Percentiles rank a stretch among this genome's conserved stretches.
These are phyloP conservation scores for Williopsis jadinii DNA, from an alignment of 1,139 yeast species.

Conservation along the genomic window DNA sequence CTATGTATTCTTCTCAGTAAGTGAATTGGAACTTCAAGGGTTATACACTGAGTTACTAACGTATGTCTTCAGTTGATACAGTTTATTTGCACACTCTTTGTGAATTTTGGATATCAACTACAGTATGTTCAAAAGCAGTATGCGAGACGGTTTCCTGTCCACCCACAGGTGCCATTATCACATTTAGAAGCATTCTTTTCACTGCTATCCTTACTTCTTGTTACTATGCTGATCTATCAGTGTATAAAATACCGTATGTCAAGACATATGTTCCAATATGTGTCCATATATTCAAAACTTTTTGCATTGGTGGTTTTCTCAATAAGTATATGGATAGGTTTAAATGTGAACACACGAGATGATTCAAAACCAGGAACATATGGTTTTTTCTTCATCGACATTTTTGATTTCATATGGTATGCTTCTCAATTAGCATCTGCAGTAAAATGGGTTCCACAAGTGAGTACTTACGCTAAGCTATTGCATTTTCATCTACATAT, in stretches of 20 bases:
- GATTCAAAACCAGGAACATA: constrained; percentile 21
- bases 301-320: background rate
- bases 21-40: no score
- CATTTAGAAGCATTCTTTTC: background rate
- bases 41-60: no score
- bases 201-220: background rate
- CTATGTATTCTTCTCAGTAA: background rate
- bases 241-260: constrained; percentile 4
- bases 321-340: constrained; percentile 2
- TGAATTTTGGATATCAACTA: constrained; percentile 4
- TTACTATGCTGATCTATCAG: background rate
- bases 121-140: constrained; percentile 6
- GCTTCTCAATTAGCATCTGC: constrained; percentile 17
- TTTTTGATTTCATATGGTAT: constrained; percentile 26
- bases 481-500: no score
- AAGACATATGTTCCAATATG: constrained; percentile 10
- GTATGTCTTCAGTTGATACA: constrained; percentile 4
- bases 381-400: constrained; percentile 27
- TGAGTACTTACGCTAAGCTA: constrained; percentile 1
- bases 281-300: constrained; percentile 1
- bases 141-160: constrained; percentile 10
- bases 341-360: constrained; percentile 7
- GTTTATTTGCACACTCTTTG: background rate
- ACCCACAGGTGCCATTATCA: constrained; percentile 5
- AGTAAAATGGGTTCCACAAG: constrained; percentile 25